Evolutionary conservation across 306 rosid genomes (phyloP).

Genomic region (Vicia sativa): DNA sequence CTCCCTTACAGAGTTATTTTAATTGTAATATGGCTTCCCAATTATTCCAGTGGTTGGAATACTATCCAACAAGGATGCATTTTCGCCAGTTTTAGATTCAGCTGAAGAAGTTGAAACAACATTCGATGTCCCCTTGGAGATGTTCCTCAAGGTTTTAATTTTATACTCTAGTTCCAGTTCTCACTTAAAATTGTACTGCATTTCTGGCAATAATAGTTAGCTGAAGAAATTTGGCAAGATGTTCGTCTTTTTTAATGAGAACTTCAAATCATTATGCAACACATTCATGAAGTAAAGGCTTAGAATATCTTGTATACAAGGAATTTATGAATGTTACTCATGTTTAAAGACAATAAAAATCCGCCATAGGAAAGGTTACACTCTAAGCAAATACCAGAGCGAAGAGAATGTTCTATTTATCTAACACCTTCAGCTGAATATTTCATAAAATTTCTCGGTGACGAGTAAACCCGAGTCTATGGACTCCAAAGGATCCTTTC

Average conservation of each 20-base stretch:
- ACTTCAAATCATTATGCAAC: not conserved
- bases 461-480: conserved; percentile 94
- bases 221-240: not conserved
- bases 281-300: conserved; percentile 7
- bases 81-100: too few relatives aligned
- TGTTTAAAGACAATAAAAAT: conserved; percentile 34
- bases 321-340: conserved; percentile 31
- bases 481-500: conserved; percentile 95
- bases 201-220: conserved; percentile 21
- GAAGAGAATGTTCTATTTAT: conserved; percentile 26
- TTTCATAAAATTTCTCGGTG: conserved; percentile 83
- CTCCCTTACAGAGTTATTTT: too few relatives aligned
- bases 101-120: too few relatives aligned
- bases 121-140: too few relatives aligned
- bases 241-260: not conserved
- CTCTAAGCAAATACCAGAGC: conserved; percentile 31
- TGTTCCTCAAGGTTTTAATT: too few relatives aligned
- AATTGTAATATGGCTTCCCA: too few relatives aligned
- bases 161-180: too few relatives aligned
- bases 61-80: too few relatives aligned
- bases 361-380: conserved; percentile 32
- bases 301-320: conserved; percentile 24
- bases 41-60: too few relatives aligned
- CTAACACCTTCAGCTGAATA: conserved; percentile 62
- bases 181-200: too few relatives aligned